Evolutionary conservation across 2,329 filamentous ascomycete species (phyloP).

Genomic region (Monilinia polystroma): DNA sequence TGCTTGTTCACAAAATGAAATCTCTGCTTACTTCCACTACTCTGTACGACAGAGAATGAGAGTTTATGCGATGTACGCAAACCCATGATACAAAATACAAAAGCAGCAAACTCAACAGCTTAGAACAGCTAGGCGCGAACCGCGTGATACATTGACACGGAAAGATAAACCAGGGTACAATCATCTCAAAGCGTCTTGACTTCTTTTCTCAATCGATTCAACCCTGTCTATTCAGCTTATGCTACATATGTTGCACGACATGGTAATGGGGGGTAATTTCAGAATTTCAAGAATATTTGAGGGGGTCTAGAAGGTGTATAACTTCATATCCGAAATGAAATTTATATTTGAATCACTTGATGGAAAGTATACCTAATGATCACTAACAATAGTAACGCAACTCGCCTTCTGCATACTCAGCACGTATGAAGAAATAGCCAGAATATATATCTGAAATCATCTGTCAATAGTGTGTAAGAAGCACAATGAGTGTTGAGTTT

Average conservation of each 20-base stretch:
- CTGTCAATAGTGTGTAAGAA: neutral
- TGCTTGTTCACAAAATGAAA: neutral
- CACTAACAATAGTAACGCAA: neutral
- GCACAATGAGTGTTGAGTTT: neutral
- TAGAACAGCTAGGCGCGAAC: neutral
- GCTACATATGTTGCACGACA: neutral
- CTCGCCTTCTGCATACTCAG: neutral
- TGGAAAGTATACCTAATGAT: neutral
- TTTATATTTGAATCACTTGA: neutral
- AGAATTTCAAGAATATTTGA: too few relatives aligned
- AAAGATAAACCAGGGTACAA: neutral
- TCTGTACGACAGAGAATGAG: neutral
- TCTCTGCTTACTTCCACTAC: neutral
- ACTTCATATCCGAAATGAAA: neutral
- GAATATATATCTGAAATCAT: neutral
- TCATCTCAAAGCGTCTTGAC: neutral
- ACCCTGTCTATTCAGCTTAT: neutral
- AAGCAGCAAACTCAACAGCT: neutral
- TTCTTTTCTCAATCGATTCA: neutral
- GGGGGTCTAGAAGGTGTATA: neutral
- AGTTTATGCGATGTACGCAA: neutral
- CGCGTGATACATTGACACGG: neutral
- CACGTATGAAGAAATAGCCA: neutral
- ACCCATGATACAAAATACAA: neutral
- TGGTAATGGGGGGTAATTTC: neutral